phyloP scores from a whole-genome alignment of 2,329 filamentous ascomycete species.

The Acephala macrosclerotiorum region DNA sequence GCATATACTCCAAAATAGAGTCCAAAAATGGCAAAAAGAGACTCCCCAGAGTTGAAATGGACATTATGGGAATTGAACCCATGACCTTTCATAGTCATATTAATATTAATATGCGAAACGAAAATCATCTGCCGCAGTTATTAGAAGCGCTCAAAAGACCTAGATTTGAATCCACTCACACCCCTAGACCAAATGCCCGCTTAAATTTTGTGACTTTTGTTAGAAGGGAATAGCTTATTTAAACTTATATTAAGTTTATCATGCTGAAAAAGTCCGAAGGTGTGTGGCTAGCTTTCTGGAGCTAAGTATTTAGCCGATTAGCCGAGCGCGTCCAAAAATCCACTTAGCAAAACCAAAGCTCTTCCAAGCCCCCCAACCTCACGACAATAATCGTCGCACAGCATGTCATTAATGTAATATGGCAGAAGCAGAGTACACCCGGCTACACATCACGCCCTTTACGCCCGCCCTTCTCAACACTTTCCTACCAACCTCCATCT shows the following conservation, averaged over 20 bases:
- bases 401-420: slow-evolving; percentile 26
- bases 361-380: slow-evolving; percentile 6
- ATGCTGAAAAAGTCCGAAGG: too few relatives aligned
- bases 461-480: slow-evolving; percentile 75
- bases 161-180: slow-evolving; percentile 7
- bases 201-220: background rate
- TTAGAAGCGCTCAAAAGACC: background rate
- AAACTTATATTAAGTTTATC: background rate
- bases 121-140: slow-evolving; percentile 41
- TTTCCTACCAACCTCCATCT: slow-evolving; percentile 73
- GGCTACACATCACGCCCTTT: slow-evolving; percentile 90
- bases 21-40: too few relatives aligned
- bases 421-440: slow-evolving; percentile 47
- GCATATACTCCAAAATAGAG: too few relatives aligned
- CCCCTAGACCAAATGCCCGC: slow-evolving; percentile 18
- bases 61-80: slow-evolving; percentile 50
- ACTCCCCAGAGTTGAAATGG: slow-evolving; percentile 29
- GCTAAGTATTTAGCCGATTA: slow-evolving; percentile 19
- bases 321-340: slow-evolving; percentile 18
- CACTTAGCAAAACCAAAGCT: slow-evolving; percentile 8
- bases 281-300: too few relatives aligned
- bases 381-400: background rate
- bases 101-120: slow-evolving; percentile 45
- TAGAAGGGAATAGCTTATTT: too few relatives aligned
- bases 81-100: slow-evolving; percentile 46